phyloP scores from a whole-genome alignment of 2,329 filamentous ascomycete species.

The Colletotrichum trifolii region DNA sequence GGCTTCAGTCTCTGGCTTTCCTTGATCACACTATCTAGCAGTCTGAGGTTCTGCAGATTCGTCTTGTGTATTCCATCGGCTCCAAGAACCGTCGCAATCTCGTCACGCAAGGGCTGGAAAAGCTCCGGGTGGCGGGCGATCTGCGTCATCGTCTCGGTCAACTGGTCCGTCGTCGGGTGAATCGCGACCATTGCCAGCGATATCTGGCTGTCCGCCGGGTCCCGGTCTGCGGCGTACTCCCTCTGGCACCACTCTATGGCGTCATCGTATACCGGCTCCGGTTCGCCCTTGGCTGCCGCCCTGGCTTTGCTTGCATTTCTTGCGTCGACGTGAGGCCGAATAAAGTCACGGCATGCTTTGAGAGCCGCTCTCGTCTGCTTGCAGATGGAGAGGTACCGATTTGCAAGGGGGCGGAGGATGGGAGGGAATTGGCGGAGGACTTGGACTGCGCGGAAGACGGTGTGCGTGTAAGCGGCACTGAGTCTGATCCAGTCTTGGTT shows the following conservation, averaged over 20 bases:
- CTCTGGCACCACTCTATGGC: slow-evolving; percentile 18
- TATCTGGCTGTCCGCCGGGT: slow-evolving; percentile 12
- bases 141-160: slow-evolving; percentile 2
- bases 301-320: slow-evolving; percentile 50
- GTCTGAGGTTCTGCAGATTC: slow-evolving; percentile 4
- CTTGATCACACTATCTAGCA: slow-evolving; percentile 20
- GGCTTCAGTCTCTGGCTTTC: slow-evolving; percentile 18
- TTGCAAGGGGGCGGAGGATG: not conserved
- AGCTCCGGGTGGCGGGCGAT: slow-evolving; percentile 4
- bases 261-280: not conserved
- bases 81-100: not conserved
- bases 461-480: not conserved
- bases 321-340: not conserved
- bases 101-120: slow-evolving; percentile 1
- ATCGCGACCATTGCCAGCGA: slow-evolving; percentile 9
- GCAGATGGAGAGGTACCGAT: not conserved
- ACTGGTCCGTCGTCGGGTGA: slow-evolving; percentile 12
- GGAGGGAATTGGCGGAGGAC: not conserved
- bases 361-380: not conserved
- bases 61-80: slow-evolving; percentile 11
- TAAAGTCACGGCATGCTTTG: not conserved
- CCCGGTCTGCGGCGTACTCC: slow-evolving; percentile 5
- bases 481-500: not conserved
- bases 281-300: not conserved
- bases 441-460: not conserved